Percentiles rank a stretch among this genome's conserved stretches.
Conservation (phyloP, 305 asterid genomes). For the Galium porrigens region DNA sequence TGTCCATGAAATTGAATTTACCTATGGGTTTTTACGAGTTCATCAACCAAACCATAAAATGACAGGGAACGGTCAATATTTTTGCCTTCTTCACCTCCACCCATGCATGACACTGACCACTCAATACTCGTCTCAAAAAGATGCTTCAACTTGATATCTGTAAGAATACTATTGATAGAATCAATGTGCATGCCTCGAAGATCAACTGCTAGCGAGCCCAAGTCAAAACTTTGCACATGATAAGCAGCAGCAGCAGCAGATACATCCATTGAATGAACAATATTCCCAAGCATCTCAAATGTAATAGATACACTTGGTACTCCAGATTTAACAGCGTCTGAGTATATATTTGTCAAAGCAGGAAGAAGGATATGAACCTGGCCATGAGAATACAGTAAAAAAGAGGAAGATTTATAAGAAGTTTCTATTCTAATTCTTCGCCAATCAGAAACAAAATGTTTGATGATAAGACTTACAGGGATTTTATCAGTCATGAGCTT, state of each 20-base stretch:
- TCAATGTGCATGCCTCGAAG: conserved; percentile 51
- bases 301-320: conserved; percentile 49
- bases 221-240: conserved; percentile 58
- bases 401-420: not conserved
- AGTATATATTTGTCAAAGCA: conserved; percentile 43
- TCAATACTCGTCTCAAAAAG: conserved; percentile 72
- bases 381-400: conserved; percentile 14
- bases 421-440: not conserved
- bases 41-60: conserved; percentile 64
- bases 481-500: conserved; percentile 59
- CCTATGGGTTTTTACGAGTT: conserved; percentile 72
- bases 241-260: conserved; percentile 48
- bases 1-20: conserved; percentile 11
- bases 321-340: conserved; percentile 49
- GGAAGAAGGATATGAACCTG: conserved; percentile 88
- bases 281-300: conserved; percentile 58
- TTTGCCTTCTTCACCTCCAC: conserved; percentile 27
- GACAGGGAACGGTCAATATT: conserved; percentile 49
- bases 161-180: conserved; percentile 47
- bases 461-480: conserved; percentile 43
- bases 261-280: conserved; percentile 64
- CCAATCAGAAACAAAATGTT: conserved; percentile 2
- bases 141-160: conserved; percentile 69
- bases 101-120: conserved; percentile 53
- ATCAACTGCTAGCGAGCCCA: conserved; percentile 80